phyloP scores from a whole-genome alignment of 2,329 filamentous ascomycete genomes.

The Penicillium sp. region DNA sequence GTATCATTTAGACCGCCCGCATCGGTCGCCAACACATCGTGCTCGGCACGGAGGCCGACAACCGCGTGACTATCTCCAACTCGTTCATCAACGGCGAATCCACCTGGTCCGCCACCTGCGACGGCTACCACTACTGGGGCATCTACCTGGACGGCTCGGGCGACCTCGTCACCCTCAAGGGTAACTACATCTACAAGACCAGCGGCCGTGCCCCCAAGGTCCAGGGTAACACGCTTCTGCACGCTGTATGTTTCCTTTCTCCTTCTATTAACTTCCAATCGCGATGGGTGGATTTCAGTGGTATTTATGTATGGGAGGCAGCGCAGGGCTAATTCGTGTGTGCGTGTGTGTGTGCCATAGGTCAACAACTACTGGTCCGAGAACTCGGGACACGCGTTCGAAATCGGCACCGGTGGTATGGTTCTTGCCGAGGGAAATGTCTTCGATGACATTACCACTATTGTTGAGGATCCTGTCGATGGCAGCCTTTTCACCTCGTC shows the following conservation, averaged over 20 bases:
- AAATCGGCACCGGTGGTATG: slow-evolving; percentile 50
- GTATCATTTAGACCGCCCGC: slow-evolving; percentile 49
- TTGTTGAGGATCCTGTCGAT: slow-evolving; percentile 35
- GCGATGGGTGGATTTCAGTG: background rate
- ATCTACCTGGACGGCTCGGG: slow-evolving; percentile 61
- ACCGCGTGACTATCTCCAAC: slow-evolving; percentile 66
- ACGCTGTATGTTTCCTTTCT: slow-evolving; percentile 45
- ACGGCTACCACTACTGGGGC: slow-evolving; percentile 65
- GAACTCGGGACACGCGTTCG: slow-evolving; percentile 63
- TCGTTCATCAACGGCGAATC: slow-evolving; percentile 62
- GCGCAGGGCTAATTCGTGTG: background rate
- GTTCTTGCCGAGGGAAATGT: slow-evolving; percentile 63
- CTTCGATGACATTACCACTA: slow-evolving; percentile 59
- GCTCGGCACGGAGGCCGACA: slow-evolving; percentile 58
- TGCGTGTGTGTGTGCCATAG: background rate
- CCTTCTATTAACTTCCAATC: background rate
- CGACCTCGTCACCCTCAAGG: slow-evolving; percentile 63
- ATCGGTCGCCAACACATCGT: slow-evolving; percentile 67
- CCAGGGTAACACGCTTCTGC: slow-evolving; percentile 59
- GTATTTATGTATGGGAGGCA: background rate
- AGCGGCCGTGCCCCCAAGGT: slow-evolving; percentile 59
- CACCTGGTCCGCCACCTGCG: slow-evolving; percentile 61
- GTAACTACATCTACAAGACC: slow-evolving; percentile 65
- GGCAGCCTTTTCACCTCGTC: slow-evolving; percentile 48
- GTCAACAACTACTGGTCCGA: slow-evolving; percentile 66